Base-by-base conservation (phyloP, 768 basidiomycete genomes). In the Termitomyces sp. region DNA sequence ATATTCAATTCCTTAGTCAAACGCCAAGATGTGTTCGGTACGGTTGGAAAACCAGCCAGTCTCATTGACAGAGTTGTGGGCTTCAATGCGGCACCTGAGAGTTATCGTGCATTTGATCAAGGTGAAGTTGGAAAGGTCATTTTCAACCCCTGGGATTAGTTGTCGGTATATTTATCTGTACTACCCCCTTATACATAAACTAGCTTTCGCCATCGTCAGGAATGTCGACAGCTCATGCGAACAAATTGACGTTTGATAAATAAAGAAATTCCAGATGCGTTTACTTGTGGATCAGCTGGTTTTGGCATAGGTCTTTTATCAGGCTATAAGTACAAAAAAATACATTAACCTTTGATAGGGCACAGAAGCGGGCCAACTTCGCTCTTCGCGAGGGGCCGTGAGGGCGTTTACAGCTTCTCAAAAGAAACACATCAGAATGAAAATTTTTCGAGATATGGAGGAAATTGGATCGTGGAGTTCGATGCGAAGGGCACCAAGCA, bases 81-180 rank as follows among this genome's bases (percentile, higher is more conserved):
- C 46, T 76, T 92, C 32, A 75, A 80, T 51, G 74, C 85, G 43
- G 87, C 88, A 8, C 74, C 72, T 14, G 78, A 85, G 66, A 76
- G 75, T 43, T 94, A 91, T 70, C 77, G 79, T 20, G 78, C 81
- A 32, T 93, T 92, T 63, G 87, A 93, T 65, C 84, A 87, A 70
- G 86, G 87, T 25, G 75, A 81, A 69, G 81, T 88, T 43, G 91
- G 91, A 0, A 92, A 93, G 73, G 83, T 89, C 10, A 75, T 92
- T 37, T 91, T 93, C 66, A 86, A 89, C 72, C 88, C 88, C 32
- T 91, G 87, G 89, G 80, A 72, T 63, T 82, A 67, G 31, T 52
- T 14, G 3, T 29, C 14, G 31, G 32, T 7, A 32, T 20, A 54
- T 31, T 40, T 6, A 6, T 17, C 8, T n/a, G 5, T 20, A 43